phyloP scores from a whole-genome alignment of 2,329 filamentous ascomycete species.

The Rutstroemia sp. region DNA sequence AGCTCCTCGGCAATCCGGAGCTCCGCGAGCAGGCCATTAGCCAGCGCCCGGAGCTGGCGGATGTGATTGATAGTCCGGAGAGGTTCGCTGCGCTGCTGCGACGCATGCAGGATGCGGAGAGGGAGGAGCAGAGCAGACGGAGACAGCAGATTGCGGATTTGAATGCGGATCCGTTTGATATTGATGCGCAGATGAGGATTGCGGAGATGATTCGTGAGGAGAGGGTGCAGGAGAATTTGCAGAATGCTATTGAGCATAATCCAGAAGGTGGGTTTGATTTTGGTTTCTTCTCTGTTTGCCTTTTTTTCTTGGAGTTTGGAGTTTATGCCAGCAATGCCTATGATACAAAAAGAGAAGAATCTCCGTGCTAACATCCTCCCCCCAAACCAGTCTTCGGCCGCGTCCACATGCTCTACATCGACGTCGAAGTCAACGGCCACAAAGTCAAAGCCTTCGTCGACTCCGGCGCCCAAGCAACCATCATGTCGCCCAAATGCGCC shows the following conservation, averaged over 20 bases:
- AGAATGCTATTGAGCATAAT: conserved; percentile 95
- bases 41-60: conserved; percentile 69
- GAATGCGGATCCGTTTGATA: conserved; percentile 90
- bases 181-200: conserved; percentile 84
- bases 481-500: conserved; percentile 94
- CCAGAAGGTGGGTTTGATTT: conserved; percentile 68
- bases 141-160: conserved; percentile 76
- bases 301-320: too few species aligned
- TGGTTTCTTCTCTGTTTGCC: too few species aligned
- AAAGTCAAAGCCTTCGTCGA: conserved; percentile 95
- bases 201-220: conserved; percentile 97
- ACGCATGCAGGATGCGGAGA: conserved; percentile 61
- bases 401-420: conserved; percentile 93
- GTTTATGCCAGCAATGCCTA: too few species aligned
- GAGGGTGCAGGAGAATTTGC: conserved; percentile 87
- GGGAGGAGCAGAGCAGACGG: conserved; percentile 66
- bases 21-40: conserved; percentile 64
- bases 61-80: conserved; percentile 65
- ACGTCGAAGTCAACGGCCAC: conserved; percentile 88
- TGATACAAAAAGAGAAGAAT: conserved; percentile 8
- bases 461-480: conserved; percentile 93
- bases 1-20: conserved; percentile 71
- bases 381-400: conserved; percentile 69
- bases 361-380: too few species aligned
- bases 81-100: conserved; percentile 69